phyloP scores from a whole-genome alignment of 148 eudicot genomes.

The Tetragonia tetragonoides region DNA sequence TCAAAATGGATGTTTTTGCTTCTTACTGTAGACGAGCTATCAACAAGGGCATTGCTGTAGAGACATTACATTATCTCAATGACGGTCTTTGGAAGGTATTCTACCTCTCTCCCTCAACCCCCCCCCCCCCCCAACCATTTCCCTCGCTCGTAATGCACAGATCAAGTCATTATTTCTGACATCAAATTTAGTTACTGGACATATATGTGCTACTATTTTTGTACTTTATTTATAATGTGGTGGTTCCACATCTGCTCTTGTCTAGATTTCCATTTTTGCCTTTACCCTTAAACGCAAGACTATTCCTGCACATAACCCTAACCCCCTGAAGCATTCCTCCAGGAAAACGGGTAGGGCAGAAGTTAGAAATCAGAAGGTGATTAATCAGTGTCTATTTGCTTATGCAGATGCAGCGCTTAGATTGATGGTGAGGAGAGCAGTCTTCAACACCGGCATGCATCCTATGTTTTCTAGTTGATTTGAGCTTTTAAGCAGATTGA shows the following conservation, averaged over 20 bases:
- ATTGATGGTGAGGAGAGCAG: constrained; percentile 34
- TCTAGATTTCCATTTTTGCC: too few relatives aligned
- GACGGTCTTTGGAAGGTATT: constrained; percentile 99
- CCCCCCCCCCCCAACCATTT: neutral
- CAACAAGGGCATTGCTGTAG: constrained; percentile 98
- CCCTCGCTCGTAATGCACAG: neutral
- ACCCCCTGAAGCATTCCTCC: neutral
- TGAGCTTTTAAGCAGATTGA: neutral
- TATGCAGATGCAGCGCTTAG: constrained; percentile 75
- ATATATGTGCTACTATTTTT: too few relatives aligned
- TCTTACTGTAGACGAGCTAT: constrained; percentile 65
- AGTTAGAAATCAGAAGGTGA: neutral
- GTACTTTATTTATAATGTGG: too few relatives aligned
- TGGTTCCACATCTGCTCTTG: too few relatives aligned
- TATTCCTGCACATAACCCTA: neutral
- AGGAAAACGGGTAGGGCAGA: neutral
- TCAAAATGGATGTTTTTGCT: neutral
- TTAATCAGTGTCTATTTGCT: constrained; percentile 1
- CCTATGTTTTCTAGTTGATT: neutral
- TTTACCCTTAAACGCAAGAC: too few relatives aligned
- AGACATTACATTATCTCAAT: constrained; percentile 92
- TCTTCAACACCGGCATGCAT: neutral
- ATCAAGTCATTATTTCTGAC: neutral
- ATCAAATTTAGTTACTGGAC: too few relatives aligned
- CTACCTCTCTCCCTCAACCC: neutral